phyloP scores from a whole-genome alignment of 1,139 yeast species.

The Pneumocystis murina region DNA sequence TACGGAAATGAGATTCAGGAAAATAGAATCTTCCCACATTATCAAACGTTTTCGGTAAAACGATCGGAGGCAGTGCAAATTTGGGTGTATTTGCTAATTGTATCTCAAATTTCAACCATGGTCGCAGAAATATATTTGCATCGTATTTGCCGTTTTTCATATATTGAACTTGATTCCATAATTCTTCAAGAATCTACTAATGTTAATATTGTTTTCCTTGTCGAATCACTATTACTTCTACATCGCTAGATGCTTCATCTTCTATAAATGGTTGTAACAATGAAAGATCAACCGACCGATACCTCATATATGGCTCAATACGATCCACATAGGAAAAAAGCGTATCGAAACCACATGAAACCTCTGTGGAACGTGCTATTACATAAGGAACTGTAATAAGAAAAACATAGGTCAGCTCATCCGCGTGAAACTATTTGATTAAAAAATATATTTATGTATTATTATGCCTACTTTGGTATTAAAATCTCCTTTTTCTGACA shows the following conservation, averaged over 20 bases:
- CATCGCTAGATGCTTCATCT: constrained; percentile 14
- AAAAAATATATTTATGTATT: neutral
- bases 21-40: constrained; percentile 4
- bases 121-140: constrained; percentile 3
- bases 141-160: constrained; percentile 8
- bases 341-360: neutral
- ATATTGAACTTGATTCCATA: constrained; percentile 8
- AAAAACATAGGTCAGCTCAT: constrained; percentile 50
- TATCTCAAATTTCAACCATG: constrained; percentile 1
- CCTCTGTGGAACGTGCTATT: neutral
- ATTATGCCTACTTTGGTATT: constrained; percentile 3
- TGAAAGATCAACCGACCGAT: constrained; percentile 3
- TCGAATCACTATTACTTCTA: constrained; percentile 5
- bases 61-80: constrained; percentile 29
- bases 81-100: constrained; percentile 23
- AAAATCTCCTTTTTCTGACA: neutral
- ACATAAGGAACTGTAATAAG: constrained; percentile 54
- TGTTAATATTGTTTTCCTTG: neutral
- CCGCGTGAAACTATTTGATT: constrained; percentile 36
- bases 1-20: constrained; percentile 13
- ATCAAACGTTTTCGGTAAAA: constrained; percentile 19
- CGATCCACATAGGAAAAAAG: neutral
- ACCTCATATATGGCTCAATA: constrained; percentile 9
- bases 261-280: constrained; percentile 13
- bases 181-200: constrained; percentile 5